Conservation (phyloP, 257 asterid species). For the Capsicum pubescens region DNA sequence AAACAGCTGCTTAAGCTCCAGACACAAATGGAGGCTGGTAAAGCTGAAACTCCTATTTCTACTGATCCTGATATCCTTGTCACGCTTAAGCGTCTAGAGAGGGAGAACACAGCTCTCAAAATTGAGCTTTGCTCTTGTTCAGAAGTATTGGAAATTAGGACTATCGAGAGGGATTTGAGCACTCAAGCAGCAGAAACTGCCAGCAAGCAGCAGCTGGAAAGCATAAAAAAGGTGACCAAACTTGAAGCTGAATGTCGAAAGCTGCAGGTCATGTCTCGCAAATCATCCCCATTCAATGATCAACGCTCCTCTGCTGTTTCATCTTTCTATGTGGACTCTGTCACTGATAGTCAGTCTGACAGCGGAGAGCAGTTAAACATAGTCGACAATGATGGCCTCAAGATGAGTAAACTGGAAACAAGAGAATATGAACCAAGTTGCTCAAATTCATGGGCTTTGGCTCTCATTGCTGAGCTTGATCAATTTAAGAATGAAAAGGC, state of each 20-base stretch:
- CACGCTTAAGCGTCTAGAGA: slow-evolving; percentile 49
- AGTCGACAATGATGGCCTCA: slow-evolving; percentile 34
- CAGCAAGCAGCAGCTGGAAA: slow-evolving; percentile 75
- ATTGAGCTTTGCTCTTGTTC: slow-evolving; percentile 48
- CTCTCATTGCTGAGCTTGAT: slow-evolving; percentile 63
- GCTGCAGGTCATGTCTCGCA: slow-evolving; percentile 51
- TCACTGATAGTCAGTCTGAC: slow-evolving; percentile 53
- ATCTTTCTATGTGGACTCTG: slow-evolving; percentile 31
- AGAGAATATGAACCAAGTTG: slow-evolving; percentile 49
- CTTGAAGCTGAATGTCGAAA: slow-evolving; percentile 63
- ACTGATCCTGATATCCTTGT: slow-evolving; percentile 40
- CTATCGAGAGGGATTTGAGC: slow-evolving; percentile 71
- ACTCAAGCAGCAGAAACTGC: slow-evolving; percentile 79
- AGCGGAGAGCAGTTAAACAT: slow-evolving; percentile 47
- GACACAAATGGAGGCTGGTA: slow-evolving; percentile 40
- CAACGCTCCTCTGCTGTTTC: slow-evolving; percentile 49
- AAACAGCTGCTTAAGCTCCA: slow-evolving; percentile 53
- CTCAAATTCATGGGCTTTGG: slow-evolving; percentile 60
- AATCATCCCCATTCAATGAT: slow-evolving; percentile 43
- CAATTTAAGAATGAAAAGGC: slow-evolving; percentile 61
- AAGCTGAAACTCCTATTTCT: slow-evolving; percentile 37
- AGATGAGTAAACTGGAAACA: slow-evolving; percentile 34
- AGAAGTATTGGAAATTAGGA: slow-evolving; percentile 57
- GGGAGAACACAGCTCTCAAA: slow-evolving; percentile 60
- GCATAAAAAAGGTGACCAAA: slow-evolving; percentile 60